Conservation (phyloP, 2,329 filamentous ascomycete genomes). For the Talaromyces islandicus region DNA sequence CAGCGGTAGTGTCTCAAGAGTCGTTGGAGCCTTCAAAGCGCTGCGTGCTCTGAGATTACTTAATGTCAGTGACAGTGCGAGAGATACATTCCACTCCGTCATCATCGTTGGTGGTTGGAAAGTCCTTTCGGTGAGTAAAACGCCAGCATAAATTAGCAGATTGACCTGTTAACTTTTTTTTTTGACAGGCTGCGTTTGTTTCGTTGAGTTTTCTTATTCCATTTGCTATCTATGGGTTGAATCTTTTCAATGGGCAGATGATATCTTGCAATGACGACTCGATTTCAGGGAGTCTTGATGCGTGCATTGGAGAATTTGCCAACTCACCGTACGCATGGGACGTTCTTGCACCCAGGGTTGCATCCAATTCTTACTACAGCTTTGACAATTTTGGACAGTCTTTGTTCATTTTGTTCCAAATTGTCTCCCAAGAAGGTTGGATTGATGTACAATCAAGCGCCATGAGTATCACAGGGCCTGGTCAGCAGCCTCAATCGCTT, state of each 20-base stretch:
- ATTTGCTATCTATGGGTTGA: constrained; percentile 93
- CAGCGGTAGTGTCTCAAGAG: constrained; percentile 78
- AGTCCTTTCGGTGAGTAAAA: constrained; percentile 64
- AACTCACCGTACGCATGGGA: constrained; percentile 77
- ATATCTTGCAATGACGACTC: constrained; percentile 70
- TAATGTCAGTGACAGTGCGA: constrained; percentile 92
- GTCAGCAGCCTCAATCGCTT: constrained; percentile 64
- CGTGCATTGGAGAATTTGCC: constrained; percentile 80
- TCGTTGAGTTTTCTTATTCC: constrained; percentile 91
- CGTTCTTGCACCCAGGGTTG: constrained; percentile 74
- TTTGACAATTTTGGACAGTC: constrained; percentile 95
- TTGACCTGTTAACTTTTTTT: constrained; percentile 14
- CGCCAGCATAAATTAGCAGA: constrained; percentile 1
- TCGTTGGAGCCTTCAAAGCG: constrained; percentile 95
- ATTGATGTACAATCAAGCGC: constrained; percentile 82
- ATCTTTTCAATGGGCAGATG: constrained; percentile 82
- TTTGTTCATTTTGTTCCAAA: constrained; percentile 95
- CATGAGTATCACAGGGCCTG: constrained; percentile 72
- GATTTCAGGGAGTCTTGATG: constrained; percentile 48
- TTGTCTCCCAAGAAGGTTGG: constrained; percentile 98
- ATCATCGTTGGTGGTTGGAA: constrained; percentile 95
- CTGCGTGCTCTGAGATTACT: constrained; percentile 83
- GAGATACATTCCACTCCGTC: constrained; percentile 93
- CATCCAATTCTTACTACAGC: constrained; percentile 75
- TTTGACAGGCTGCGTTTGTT: constrained; percentile 69